Conservation (phyloP, 2,329 filamentous ascomycete species). For the Calonectria montana region DNA sequence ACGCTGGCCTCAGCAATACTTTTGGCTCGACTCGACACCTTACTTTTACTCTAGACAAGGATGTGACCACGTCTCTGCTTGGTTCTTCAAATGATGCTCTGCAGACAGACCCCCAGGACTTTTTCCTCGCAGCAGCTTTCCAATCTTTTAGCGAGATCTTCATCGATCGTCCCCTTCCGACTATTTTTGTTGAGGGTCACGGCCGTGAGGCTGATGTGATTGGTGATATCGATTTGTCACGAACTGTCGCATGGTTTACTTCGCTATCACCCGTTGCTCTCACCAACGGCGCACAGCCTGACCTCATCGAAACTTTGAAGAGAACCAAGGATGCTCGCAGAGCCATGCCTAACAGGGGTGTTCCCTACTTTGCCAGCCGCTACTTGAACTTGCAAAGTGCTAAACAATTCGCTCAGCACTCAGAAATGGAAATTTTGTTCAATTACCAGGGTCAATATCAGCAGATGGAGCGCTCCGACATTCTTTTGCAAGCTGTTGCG, state of each 20-base stretch:
- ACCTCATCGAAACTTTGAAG: constrained; percentile 27
- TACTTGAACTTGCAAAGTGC: constrained; percentile 1
- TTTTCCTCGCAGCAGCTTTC: constrained; percentile 47
- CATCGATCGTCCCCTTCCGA: constrained; percentile 39
- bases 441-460: constrained; percentile 2
- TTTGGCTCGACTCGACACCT: not conserved
- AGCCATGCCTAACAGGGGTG: constrained; percentile 23
- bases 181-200: constrained; percentile 50
- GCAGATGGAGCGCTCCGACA: not conserved
- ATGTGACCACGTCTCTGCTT: not conserved
- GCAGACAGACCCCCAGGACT: constrained; percentile 48
- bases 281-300: not conserved
- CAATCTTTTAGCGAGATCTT: constrained; percentile 46
- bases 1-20: not conserved
- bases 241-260: constrained; percentile 54
- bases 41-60: not conserved
- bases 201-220: constrained; percentile 48
- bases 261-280: constrained; percentile 46
- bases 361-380: constrained; percentile 35
- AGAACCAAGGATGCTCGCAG: constrained; percentile 35
- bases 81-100: constrained; percentile 36
- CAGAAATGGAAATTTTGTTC: not conserved
- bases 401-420: not conserved
- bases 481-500: not conserved
- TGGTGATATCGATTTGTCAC: constrained; percentile 42